Base-by-base conservation (phyloP, 2,329 filamentous ascomycete genomes). In the Fusarium tupiense region DNA sequence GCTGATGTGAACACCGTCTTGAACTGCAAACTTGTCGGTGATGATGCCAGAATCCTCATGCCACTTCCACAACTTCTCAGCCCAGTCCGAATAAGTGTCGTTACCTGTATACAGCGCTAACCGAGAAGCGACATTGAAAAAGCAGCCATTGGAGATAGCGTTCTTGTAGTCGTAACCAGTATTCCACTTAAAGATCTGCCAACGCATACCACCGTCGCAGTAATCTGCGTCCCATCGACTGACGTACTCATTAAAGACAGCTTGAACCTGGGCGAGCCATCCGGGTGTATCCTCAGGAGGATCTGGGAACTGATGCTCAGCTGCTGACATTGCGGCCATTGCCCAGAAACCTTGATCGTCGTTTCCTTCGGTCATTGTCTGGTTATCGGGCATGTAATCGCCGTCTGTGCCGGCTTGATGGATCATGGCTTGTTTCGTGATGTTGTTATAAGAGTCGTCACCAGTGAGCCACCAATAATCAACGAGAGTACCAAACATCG, bases 271-370 rank as follows among this genome's bases (percentile, higher is more conserved):
- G 12, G 91, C 90, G n/a, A 96, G 87, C 93, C 86, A 97, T 70
- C 92, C 91, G 0, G 92, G 90, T 61, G 91, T 80, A 65, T 87
- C 88, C 1, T 85, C 73, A 0, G 89, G 87, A 9, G 92, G 91
- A 76, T 94, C 88, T 4, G 92, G 91, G 77, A 93, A 96, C 72
- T 91, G 91, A 77, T 91, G 89, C 82, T 97, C 94, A 43, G 92
- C 92, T 6, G 94, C 94, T 16, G 89, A 88, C 86, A 97, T 93
- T 69, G 92, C 93, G 3, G 94, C 90, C 85, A 96, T 88, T n/a
- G 89, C 93, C 94, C 94, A 97, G 83, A 96, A 96, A 11, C 93
- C 91, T 81, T 94, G 92, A 76, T 94, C 92, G 73, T 94, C 92
- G 82, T 94, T 94, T 73, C 92, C 92, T 70, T 88, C 82, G 5